These are phyloP conservation scores for Luffa acutangula DNA, from an alignment of 306 rosid species.

Conservation along the genomic window DNA sequence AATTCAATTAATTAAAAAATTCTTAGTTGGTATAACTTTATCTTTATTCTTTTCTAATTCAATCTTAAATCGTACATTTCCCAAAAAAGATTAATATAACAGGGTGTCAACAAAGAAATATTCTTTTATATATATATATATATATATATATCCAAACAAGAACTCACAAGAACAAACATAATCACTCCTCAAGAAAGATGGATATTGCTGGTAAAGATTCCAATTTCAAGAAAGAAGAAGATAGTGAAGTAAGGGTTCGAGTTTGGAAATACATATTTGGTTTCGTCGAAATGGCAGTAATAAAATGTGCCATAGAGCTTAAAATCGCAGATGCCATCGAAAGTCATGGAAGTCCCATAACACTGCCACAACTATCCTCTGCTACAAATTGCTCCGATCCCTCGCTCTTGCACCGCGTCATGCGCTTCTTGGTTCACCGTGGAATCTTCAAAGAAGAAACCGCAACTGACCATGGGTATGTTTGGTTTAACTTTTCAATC, in stretches of 20 bases:
- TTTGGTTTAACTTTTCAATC: no score
- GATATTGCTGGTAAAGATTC: neutral
- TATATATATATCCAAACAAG: no score
- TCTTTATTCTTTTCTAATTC: no score
- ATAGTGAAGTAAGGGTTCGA: neutral
- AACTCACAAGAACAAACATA: no score
- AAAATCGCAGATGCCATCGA: conserved; percentile 36
- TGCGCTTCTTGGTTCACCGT: neutral
- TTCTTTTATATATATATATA: no score
- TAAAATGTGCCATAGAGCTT: conserved; percentile 19
- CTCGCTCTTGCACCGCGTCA: neutral
- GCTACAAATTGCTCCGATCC: conserved; percentile 19
- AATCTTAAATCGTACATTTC: no score
- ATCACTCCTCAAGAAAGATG: neutral
- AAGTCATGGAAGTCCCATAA: neutral
- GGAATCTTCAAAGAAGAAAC: conserved; percentile 26
- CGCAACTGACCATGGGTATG: neutral
- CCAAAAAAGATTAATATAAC: no score
- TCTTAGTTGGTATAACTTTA: no score
- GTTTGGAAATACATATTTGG: neutral
- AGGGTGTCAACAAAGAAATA: no score
- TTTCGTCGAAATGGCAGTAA: neutral
- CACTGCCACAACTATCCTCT: neutral
- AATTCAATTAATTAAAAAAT: no score
- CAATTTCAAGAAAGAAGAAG: neutral